A percentile compares a stretch with the other conserved stretches of the same genome.
phyloP scores from a whole-genome alignment of 306 rosid species.

The Cucurbita maxima region DNA sequence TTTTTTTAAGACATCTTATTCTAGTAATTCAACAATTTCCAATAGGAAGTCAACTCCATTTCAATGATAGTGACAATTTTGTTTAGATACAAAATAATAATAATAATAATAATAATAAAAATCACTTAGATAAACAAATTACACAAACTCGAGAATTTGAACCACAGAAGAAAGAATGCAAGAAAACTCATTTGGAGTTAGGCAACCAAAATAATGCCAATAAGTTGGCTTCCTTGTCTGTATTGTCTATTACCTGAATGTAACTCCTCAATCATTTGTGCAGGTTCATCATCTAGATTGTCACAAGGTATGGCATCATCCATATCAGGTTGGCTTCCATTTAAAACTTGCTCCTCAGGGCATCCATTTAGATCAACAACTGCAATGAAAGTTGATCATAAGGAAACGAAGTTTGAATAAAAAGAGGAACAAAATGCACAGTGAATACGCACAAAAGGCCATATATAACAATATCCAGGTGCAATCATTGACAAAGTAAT shows the following conservation, averaged over 20 bases:
- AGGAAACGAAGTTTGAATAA: background rate
- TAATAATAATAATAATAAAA: too few species aligned
- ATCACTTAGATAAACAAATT: background rate
- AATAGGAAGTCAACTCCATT: background rate
- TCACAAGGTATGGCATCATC: constrained; percentile 54
- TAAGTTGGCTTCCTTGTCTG: background rate
- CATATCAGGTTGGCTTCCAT: constrained; percentile 58
- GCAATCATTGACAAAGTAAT: background rate
- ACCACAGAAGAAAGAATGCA: background rate
- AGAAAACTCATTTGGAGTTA: background rate
- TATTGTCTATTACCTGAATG: constrained; percentile 44
- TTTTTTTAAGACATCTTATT: background rate
- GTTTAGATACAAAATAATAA: background rate
- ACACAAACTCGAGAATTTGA: background rate
- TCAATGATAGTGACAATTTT: background rate
- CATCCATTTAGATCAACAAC: constrained; percentile 38
- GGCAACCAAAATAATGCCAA: background rate
- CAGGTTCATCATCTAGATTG: constrained; percentile 68
- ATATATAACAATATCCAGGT: background rate
- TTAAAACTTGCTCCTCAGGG: constrained; percentile 75
- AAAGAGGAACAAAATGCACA: background rate
- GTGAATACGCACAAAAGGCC: background rate
- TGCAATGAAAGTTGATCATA: constrained; percentile 9
- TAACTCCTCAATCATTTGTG: constrained; percentile 69
- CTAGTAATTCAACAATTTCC: background rate